These are phyloP conservation scores for Galerina marginata DNA, from an alignment of 768 basidiomycete genomes.

Conservation along the genomic window DNA sequence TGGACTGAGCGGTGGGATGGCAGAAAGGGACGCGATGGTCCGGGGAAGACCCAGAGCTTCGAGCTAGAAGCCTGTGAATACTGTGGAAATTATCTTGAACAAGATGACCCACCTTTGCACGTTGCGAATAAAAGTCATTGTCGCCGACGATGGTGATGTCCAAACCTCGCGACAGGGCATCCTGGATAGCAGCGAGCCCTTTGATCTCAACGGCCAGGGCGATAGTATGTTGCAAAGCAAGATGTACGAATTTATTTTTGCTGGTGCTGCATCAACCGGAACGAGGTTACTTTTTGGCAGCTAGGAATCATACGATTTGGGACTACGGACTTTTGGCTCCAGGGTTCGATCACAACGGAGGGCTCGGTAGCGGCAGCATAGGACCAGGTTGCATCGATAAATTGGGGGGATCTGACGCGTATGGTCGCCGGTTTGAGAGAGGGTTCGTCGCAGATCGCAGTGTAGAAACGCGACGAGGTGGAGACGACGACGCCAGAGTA, in stretches of 20 bases:
- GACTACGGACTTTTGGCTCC: conserved; percentile 44
- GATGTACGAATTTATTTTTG: conserved; percentile 92
- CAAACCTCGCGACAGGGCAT: conserved; percentile 57
- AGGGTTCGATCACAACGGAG: conserved; percentile 37
- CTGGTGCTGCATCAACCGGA: conserved; percentile 39
- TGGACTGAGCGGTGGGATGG: conserved; percentile 77
- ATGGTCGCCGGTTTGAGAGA: conserved; percentile 48
- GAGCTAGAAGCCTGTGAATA: conserved; percentile 51
- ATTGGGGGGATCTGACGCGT: conserved; percentile 89
- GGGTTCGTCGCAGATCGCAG: conserved; percentile 57
- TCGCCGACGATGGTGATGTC: conserved; percentile 87
- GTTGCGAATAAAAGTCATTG: conserved; percentile 98
- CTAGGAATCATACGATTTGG: conserved; percentile 14
- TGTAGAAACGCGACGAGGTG: conserved; percentile 94
- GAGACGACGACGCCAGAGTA: conserved; percentile 90
- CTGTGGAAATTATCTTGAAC: not conserved
- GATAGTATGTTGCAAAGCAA: conserved; percentile 83
- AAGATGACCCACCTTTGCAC: conserved; percentile 66
- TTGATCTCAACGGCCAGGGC: conserved; percentile 67
- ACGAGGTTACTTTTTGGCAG: conserved; percentile 14
- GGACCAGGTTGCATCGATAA: conserved; percentile 77
- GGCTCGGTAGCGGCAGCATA: conserved; percentile 59
- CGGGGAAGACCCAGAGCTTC: conserved; percentile 63
- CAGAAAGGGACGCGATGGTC: conserved; percentile 64
- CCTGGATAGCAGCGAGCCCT: conserved; percentile 46